Evolutionary conservation across 2,329 filamentous ascomycete species (phyloP).

Genomic region (Hirsutella rhossiliensis): DNA sequence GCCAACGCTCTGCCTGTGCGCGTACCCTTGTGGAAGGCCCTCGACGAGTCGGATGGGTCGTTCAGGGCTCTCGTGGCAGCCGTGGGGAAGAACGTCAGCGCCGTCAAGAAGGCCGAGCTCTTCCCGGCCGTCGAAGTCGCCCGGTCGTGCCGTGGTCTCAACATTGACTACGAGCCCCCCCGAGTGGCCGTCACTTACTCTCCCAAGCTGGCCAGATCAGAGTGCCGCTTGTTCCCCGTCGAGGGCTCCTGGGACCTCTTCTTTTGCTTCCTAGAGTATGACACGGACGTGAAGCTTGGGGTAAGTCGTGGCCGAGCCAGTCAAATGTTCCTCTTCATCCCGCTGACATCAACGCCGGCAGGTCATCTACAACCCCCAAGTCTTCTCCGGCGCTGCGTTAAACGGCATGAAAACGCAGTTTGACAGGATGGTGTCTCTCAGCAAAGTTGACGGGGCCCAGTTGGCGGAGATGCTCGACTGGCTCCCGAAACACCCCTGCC

Average conservation of each 20-base stretch:
- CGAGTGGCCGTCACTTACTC: slow-evolving; percentile 4
- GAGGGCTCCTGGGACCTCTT: slow-evolving; percentile 5
- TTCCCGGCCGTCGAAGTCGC: slow-evolving; percentile 4
- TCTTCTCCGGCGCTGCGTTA: slow-evolving; percentile 1
- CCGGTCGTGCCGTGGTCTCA: slow-evolving; percentile 1
- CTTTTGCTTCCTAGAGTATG: slow-evolving; percentile 5
- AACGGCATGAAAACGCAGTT: slow-evolving; percentile 2
- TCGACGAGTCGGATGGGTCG: not conserved
- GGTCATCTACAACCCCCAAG: slow-evolving; percentile 4
- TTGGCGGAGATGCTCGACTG: slow-evolving; percentile 4
- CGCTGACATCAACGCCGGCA: not conserved
- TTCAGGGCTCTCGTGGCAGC: slow-evolving; percentile 5
- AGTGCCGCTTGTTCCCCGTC: slow-evolving; percentile 4
- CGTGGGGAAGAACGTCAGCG: slow-evolving; percentile 5
- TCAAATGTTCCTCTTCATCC: not conserved
- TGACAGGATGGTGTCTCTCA: not conserved
- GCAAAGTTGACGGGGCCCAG: not conserved
- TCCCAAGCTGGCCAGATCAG: slow-evolving; percentile 3
- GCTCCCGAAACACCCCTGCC: slow-evolving; percentile 1
- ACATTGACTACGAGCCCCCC: slow-evolving; percentile 4
- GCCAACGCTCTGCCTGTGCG: slow-evolving; percentile 6
- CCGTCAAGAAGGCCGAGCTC: slow-evolving; percentile 5
- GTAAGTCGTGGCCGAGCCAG: not conserved
- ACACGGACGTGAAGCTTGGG: slow-evolving; percentile 2
- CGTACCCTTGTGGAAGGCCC: slow-evolving; percentile 4